Base-by-base conservation (phyloP, 2,329 filamentous ascomycete species). In the Paracoccidioides lutzii region DNA sequence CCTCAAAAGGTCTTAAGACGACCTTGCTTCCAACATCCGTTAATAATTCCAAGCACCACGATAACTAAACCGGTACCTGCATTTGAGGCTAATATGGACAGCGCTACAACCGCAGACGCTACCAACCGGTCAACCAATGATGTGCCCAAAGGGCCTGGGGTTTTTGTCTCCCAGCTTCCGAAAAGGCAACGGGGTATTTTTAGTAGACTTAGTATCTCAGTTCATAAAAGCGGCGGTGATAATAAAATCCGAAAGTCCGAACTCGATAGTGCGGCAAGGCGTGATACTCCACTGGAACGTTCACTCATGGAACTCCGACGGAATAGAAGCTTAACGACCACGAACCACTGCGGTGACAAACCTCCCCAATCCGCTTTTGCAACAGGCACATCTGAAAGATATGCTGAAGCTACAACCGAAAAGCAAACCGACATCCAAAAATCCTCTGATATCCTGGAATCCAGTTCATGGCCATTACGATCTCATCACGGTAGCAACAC, bases 271-370 rank as follows among this genome's bases (percentile, higher is more conserved):
- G 78, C 78, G 2, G 81, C 82, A 1, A 74, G 83, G 8, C 75
- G 78, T 53, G 83, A 87, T 60, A 84, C 81, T 0, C 76, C 74
- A 22, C 72, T 85, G 1, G 83, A 87, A 66, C 76, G 81, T 37
- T 80, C 74, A 59, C 65, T 72, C n/a, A 72, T 74, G 5, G 77
- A 84, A 64, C 73, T 68, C 14, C 65, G 68, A 33, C 65, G 62
- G 35, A 35, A 63, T 40, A 65, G 63, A 12, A 61, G 59, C 71
- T 62, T 35, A 50, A 59, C 62, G 49, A 48, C 50, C 37, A 53
- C 55, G 57, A 33, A 30, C 28, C 33, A 32, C 28, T n/a, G 9
- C 44, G 45, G 28, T 41, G 10, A 12, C 33, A n/a, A 32, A 32
- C 14, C 44, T 50, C 55, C 3, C 42, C 57, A 55, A 51, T 40